These are phyloP conservation scores for Candida freyschussii DNA, from an alignment of 1,139 yeast species.

Conservation along the genomic window DNA sequence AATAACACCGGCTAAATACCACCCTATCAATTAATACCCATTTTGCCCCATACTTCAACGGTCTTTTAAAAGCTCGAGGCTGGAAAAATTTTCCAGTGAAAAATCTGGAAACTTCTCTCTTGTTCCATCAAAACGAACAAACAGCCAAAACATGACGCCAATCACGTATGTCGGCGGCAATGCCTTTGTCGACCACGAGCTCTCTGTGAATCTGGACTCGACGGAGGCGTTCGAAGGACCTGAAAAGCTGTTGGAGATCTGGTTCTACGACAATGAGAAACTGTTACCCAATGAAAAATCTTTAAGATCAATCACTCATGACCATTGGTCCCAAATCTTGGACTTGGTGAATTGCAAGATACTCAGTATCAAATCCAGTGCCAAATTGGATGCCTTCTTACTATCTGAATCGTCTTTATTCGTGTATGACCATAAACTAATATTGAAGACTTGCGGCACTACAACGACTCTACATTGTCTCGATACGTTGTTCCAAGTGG, in stretches of 20 bases:
- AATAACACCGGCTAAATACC: not conserved
- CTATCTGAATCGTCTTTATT: conserved; percentile 87
- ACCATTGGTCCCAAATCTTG: conserved; percentile 66
- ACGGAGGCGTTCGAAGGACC: conserved; percentile 96
- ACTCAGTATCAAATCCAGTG: conserved; percentile 68
- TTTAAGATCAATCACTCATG: conserved; percentile 61
- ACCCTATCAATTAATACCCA: not conserved
- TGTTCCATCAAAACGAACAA: not conserved
- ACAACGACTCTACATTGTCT: conserved; percentile 85
- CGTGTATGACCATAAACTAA: conserved; percentile 79
- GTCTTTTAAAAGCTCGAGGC: not conserved
- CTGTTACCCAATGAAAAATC: conserved; percentile 34
- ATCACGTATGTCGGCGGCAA: conserved; percentile 25
- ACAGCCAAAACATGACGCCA: conserved; percentile 20
- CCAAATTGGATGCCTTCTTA: conserved; percentile 73
- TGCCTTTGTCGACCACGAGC: conserved; percentile 66
- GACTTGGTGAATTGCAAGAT: conserved; percentile 87
- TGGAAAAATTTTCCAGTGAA: conserved; percentile 1
- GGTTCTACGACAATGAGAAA: conserved; percentile 61
- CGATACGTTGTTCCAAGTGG: conserved; percentile 54
- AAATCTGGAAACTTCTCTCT: conserved; percentile 1
- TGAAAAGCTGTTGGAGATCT: conserved; percentile 84
- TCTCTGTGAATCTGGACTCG: conserved; percentile 79
- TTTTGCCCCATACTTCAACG: not conserved
- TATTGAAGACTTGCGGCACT: conserved; percentile 94